A percentile compares a stretch with the other conserved stretches of the same genome.
Conservation (phyloP, 768 basidiomycete species). For the Pleurotus sapidus region DNA sequence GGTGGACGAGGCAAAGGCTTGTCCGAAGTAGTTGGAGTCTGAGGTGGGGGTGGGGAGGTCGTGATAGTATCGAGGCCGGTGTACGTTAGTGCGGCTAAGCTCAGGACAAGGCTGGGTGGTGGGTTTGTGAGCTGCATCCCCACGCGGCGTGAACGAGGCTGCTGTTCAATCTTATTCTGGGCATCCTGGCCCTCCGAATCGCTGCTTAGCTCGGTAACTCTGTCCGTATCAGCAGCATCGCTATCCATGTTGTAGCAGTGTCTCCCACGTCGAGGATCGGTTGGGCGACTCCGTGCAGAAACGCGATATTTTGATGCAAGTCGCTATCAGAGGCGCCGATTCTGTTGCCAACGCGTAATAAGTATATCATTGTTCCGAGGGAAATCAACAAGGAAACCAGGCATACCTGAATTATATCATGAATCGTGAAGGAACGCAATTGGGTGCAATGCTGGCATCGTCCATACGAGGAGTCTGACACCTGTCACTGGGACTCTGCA, state of each 20-base stretch:
- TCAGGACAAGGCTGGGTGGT: conserved; percentile 6
- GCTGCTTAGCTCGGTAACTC: not conserved
- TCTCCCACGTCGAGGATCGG: not conserved
- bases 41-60: not conserved
- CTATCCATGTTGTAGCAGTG: not conserved
- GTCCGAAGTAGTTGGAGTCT: not conserved
- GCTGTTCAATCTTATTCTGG: conserved; percentile 4
- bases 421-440: not conserved
- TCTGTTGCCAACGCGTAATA: not conserved
- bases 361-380: not conserved
- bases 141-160: conserved; percentile 9
- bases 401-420: conserved; percentile 2
- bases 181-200: not conserved
- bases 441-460: conserved; percentile 6
- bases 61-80: conserved; percentile 4
- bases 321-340: not conserved
- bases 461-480: conserved; percentile 2
- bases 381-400: not conserved
- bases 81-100: conserved; percentile 6
- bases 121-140: conserved; percentile 5
- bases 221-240: conserved; percentile 1
- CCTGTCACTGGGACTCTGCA: conserved; percentile 5
- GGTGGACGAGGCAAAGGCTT: conserved; percentile 1
- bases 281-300: not conserved
- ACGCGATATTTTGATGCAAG: not conserved